These are phyloP conservation scores for Rugonectria rugulosa DNA, from an alignment of 2,329 filamentous ascomycete genomes.

Conservation along the genomic window DNA sequence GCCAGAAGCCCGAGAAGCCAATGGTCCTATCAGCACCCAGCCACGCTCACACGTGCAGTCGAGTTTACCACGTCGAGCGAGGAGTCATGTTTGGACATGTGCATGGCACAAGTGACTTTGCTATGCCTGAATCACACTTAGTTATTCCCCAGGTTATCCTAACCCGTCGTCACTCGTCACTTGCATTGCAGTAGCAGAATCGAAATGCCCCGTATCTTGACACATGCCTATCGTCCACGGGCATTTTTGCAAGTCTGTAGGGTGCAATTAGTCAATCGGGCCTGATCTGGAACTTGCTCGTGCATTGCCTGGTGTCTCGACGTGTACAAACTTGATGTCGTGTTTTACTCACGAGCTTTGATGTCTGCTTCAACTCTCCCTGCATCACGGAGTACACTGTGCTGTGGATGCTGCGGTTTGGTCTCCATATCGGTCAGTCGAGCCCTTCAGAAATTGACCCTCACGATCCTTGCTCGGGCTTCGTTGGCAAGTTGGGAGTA, in stretches of 20 bases:
- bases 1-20: slow-evolving; percentile 3
- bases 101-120: too few species aligned
- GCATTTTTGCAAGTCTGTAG: too few species aligned
- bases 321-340: too few species aligned
- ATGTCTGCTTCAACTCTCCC: too few species aligned
- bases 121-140: too few species aligned
- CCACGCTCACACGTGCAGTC: slow-evolving; percentile 13
- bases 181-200: too few species aligned
- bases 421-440: slow-evolving; percentile 5
- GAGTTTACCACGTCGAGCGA: too few species aligned
- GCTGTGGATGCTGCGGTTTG: not conserved
- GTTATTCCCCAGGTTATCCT: slow-evolving; percentile 1
- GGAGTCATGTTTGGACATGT: too few species aligned
- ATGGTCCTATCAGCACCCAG: slow-evolving; percentile 14
- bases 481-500: slow-evolving; percentile 8
- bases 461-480: slow-evolving; percentile 14
- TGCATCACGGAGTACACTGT: not conserved
- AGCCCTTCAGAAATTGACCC: not conserved
- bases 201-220: too few species aligned
- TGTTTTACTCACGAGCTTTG: too few species aligned
- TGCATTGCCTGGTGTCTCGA: not conserved
- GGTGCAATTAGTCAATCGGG: slow-evolving; percentile 6
- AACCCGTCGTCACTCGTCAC: not conserved
- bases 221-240: too few species aligned
- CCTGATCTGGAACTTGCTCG: slow-evolving; percentile 8